These are phyloP conservation scores for Cordyceps sp. DNA, from an alignment of 2,329 filamentous ascomycete genomes.

Conservation along the genomic window DNA sequence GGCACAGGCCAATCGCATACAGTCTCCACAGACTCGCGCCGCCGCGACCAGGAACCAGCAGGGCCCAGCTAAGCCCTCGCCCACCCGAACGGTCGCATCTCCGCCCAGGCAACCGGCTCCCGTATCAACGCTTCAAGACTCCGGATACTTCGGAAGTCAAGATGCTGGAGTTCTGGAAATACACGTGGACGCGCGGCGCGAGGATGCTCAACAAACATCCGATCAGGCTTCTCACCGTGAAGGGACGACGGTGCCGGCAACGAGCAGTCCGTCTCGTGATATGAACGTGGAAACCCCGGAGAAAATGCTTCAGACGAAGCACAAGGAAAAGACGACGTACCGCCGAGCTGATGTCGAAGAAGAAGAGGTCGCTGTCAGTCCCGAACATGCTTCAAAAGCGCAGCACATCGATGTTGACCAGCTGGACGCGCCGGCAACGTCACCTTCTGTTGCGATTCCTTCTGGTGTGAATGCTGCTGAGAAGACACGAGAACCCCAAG, in stretches of 20 bases:
- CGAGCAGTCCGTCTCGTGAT: conserved; percentile 9
- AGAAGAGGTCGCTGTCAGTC: background rate
- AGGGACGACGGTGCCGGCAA: conserved; percentile 5
- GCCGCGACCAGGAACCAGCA: conserved; percentile 16
- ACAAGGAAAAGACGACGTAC: too few relatives aligned
- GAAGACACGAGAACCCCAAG: background rate
- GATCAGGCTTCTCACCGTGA: conserved; percentile 6
- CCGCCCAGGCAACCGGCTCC: conserved; percentile 12
- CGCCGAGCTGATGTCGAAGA: conserved; percentile 9
- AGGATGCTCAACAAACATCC: background rate
- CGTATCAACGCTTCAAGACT: conserved; percentile 29
- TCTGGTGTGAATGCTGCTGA: background rate
- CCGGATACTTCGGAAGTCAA: conserved; percentile 57
- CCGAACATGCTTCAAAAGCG: background rate
- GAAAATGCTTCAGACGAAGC: conserved; percentile 21
- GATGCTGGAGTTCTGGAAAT: conserved; percentile 13
- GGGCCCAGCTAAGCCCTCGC: conserved; percentile 16
- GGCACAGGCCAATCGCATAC: too few relatives aligned
- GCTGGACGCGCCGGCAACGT: background rate
- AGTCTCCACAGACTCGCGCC: conserved; percentile 43
- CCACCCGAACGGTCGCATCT: conserved; percentile 12
- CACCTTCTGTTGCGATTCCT: background rate
- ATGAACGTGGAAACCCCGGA: conserved; percentile 14
- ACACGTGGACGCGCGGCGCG: too few relatives aligned
- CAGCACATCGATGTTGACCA: background rate